Evolutionary conservation across 2,329 filamentous ascomycete species (phyloP).

Genomic region (Chaetomium sp.): DNA sequence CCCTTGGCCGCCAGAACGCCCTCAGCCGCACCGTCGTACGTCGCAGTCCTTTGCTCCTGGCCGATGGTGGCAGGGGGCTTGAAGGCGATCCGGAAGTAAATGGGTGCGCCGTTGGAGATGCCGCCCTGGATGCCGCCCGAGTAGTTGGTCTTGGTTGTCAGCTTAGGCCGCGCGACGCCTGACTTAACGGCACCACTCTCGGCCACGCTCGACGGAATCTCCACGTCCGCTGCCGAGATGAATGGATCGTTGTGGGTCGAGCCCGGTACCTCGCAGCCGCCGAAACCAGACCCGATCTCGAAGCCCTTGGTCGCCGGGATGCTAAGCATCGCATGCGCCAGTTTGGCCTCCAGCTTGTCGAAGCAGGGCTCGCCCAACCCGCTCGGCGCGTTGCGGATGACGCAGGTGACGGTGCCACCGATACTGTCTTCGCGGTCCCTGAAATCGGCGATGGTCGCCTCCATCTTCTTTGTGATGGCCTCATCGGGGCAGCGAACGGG

Average conservation of each 20-base stretch:
- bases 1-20: slow-evolving; percentile 89
- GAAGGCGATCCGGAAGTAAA: slow-evolving; percentile 95
- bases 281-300: slow-evolving; percentile 92
- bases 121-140: slow-evolving; percentile 94
- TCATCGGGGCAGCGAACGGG: slow-evolving; percentile 84
- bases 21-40: slow-evolving; percentile 69
- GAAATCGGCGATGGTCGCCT: slow-evolving; percentile 74
- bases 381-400: slow-evolving; percentile 81
- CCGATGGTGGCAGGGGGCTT: slow-evolving; percentile 94
- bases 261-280: slow-evolving; percentile 80
- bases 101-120: slow-evolving; percentile 88
- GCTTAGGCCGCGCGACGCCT: slow-evolving; percentile 57
- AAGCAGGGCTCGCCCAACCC: slow-evolving; percentile 94
- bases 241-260: slow-evolving; percentile 93
- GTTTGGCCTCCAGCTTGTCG: slow-evolving; percentile 88
- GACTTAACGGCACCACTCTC: slow-evolving; percentile 48
- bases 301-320: slow-evolving; percentile 96
- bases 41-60: slow-evolving; percentile 80
- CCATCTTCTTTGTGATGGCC: slow-evolving; percentile 69
- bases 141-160: slow-evolving; percentile 92
- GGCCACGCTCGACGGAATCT: slow-evolving; percentile 45
- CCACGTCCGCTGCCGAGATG: slow-evolving; percentile 55
- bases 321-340: slow-evolving; percentile 91
- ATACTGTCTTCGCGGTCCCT: slow-evolving; percentile 83
- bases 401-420: slow-evolving; percentile 91